Evolutionary conservation across 2,329 filamentous ascomycete genomes (phyloP).

Genomic region (Falciphora oryzae): DNA sequence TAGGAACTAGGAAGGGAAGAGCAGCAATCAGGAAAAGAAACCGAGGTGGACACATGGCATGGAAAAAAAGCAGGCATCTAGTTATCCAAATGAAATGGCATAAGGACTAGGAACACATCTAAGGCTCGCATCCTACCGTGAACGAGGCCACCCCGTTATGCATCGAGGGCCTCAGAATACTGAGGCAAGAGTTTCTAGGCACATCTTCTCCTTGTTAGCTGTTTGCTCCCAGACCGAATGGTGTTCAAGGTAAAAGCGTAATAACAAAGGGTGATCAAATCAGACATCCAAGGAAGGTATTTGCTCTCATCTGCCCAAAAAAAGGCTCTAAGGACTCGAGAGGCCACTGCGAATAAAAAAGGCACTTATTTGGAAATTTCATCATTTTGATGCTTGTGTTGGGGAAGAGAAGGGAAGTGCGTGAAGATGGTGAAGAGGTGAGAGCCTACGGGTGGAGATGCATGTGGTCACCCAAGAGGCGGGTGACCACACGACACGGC

Average conservation of each 20-base stretch:
- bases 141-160: no score
- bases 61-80: no score
- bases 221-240: background rate
- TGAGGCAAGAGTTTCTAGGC: background rate
- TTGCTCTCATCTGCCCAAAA: slow-evolving; percentile 61
- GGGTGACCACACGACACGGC: background rate
- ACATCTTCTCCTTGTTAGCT: slow-evolving; percentile 11
- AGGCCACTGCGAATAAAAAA: slow-evolving; percentile 81
- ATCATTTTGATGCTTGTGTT: slow-evolving; percentile 43
- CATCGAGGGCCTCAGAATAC: background rate
- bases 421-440: slow-evolving; percentile 8
- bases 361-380: slow-evolving; percentile 49
- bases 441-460: slow-evolving; percentile 25
- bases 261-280: slow-evolving; percentile 11
- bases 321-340: slow-evolving; percentile 61
- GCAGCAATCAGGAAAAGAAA: no score
- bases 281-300: slow-evolving; percentile 70
- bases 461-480: background rate
- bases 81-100: no score
- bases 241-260: slow-evolving; percentile 1
- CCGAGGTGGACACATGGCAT: no score
- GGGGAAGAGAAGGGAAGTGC: slow-evolving; percentile 19
- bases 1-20: no score
- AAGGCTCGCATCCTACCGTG: no score
- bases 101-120: no score